Base-by-base conservation (phyloP, 2,329 filamentous ascomycete species). In the Dactylonectria macrodidyma region DNA sequence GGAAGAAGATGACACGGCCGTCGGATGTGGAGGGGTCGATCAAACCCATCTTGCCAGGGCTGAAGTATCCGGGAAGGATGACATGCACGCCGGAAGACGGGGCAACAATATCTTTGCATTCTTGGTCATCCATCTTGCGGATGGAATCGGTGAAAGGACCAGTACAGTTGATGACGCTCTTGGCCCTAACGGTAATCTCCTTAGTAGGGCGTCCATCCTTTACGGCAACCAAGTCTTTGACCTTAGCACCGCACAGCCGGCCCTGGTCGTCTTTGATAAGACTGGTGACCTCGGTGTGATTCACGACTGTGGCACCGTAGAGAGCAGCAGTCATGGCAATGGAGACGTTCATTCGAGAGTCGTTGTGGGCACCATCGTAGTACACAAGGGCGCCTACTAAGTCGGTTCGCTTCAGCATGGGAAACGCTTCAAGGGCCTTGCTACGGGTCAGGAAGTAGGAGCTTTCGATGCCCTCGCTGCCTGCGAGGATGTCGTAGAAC, bases 301-400 rank as follows among this genome's bases (percentile, higher is more conserved):
- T 97, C 67, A 94, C 89, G 46, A 96, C 89, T 4, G 93, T 97
- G 62, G 91, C 90, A 36, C 94, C 94, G 78, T 96, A 97, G 50
- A 97, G 84, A n/a, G 94, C 93, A 63, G 94, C 93, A 19, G 94
- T 97, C 90, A 95, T 93, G 22, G 93, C 94, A 65, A 97, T 86
- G 9, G 93, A 95, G 33, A 96, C 92, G 78, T 97, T 97, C 94
- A 97, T 97, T 57, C 94, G 90, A 22, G 94, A 96, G 81, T 97
- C 94, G 78, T 97, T 97, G 83, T 97, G 94, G 34, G 93, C 93
- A 74, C 94, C 94, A 83, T 97, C 94, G 79, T 97, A 97, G 85
- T 97, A 97, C 26, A 97, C 94, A 76, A 97, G 84, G 65, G 94
- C 93, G 68, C 94, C 94, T 51, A 95, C 88, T 14, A 97, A 84